phyloP scores from a whole-genome alignment of 495 filamentous ascomycete species.

The Xylona heveae region DNA sequence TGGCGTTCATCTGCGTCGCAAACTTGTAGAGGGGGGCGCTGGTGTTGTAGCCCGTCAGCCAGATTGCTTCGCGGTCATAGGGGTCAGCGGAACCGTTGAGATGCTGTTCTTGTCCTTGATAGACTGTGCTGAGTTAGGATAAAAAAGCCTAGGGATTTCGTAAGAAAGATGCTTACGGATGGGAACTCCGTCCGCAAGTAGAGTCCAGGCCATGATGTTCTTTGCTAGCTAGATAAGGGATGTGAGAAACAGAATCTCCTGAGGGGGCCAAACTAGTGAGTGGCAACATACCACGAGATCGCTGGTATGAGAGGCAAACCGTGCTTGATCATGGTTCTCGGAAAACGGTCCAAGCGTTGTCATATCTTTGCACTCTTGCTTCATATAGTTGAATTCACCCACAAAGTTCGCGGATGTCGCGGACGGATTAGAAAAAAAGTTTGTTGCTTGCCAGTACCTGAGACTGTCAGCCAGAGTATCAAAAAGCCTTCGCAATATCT shows the following conservation, averaged over 20 bases:
- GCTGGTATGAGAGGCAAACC: constrained; percentile 35
- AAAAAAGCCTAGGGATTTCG: constrained; percentile 8
- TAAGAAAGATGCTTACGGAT: constrained; percentile 16
- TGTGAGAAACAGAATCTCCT: no score
- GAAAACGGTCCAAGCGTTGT: constrained; percentile 44
- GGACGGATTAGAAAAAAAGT: no score
- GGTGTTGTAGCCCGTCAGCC: constrained; percentile 43
- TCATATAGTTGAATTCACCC: constrained; percentile 33
- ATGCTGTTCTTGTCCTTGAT: constrained; percentile 58
- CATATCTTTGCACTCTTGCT: constrained; percentile 31
- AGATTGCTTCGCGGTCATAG: constrained; percentile 52
- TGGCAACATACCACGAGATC: constrained; percentile 21
- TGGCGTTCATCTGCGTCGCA: constrained; percentile 32
- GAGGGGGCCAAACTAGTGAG: no score
- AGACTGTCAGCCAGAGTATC: no score
- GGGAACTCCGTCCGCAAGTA: constrained; percentile 48
- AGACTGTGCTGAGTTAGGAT: constrained; percentile 13
- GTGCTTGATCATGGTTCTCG: constrained; percentile 60
- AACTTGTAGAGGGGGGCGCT: constrained; percentile 34
- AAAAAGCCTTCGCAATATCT: constrained; percentile 36
- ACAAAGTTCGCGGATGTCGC: no score
- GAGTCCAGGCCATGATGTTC: constrained; percentile 49
- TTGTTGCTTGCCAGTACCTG: no score
- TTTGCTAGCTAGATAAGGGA: constrained; percentile 35
- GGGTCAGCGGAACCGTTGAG: constrained; percentile 36